Conservation (phyloP, 257 asterid genomes). For the Solanum clarkiae region DNA sequence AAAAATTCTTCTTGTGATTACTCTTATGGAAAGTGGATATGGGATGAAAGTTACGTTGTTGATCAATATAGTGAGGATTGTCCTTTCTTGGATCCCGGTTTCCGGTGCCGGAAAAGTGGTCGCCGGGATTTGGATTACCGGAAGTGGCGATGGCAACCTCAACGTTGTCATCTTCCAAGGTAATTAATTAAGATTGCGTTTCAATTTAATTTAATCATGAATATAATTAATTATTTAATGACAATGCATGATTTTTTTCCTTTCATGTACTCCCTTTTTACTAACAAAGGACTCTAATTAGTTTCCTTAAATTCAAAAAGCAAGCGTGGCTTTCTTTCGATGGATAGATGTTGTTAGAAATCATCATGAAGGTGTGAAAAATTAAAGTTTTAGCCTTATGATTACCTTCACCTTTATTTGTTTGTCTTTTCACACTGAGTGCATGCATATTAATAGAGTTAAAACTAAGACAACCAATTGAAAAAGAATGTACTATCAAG, state of each 20-base stretch:
- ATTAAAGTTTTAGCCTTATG: not conserved
- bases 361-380: not conserved
- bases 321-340: not conserved
- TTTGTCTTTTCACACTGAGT: not conserved
- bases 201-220: too few species aligned
- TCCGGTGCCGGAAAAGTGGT: constrained; percentile 62
- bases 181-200: not conserved
- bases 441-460: not conserved
- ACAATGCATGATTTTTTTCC: too few species aligned
- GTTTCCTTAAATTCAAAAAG: not conserved
- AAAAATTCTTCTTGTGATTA: constrained; percentile 34
- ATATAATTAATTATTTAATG: too few species aligned
- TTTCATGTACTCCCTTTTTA: too few species aligned
- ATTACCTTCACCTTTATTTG: not conserved
- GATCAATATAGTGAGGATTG: constrained; percentile 50
- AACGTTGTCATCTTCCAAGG: constrained; percentile 67
- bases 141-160: constrained; percentile 90
- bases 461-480: too few species aligned
- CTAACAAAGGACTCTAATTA: too few species aligned
- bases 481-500: too few species aligned
- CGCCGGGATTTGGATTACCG: constrained; percentile 39
- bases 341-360: not conserved
- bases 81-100: constrained; percentile 84
- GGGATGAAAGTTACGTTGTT: constrained; percentile 39
- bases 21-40: constrained; percentile 61